These are phyloP conservation scores for Hemisphaericaspora subhashii DNA, from an alignment of 1,139 yeast species.

Conservation along the genomic window DNA sequence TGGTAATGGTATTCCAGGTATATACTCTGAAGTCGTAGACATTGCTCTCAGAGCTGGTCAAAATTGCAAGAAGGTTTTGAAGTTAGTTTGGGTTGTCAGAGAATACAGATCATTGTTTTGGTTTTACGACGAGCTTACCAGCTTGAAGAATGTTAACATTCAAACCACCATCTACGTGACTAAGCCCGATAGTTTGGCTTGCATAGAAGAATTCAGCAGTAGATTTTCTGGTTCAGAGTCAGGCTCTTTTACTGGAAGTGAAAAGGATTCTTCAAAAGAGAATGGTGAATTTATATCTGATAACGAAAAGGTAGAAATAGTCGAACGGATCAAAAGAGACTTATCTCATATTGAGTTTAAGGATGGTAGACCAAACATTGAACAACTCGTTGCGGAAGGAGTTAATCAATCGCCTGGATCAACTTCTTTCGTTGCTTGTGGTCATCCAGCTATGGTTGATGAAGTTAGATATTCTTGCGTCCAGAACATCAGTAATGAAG, in stretches of 20 bases:
- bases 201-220: conserved; percentile 6
- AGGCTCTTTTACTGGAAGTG: conserved; percentile 2
- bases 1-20: conserved; percentile 47
- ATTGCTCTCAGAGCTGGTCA: conserved; percentile 28
- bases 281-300: background rate
- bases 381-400: conserved; percentile 26
- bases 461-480: conserved; percentile 41
- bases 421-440: conserved; percentile 50
- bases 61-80: conserved; percentile 17
- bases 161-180: conserved; percentile 35
- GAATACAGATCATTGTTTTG: conserved; percentile 33
- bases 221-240: conserved; percentile 3
- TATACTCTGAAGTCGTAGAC: conserved; percentile 36
- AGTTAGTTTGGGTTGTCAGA: conserved; percentile 37
- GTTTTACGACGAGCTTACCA: conserved; percentile 34
- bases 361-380: conserved; percentile 36
- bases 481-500: conserved; percentile 22
- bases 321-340: conserved; percentile 11
- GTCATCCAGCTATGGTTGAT: conserved; percentile 56
- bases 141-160: conserved; percentile 24
- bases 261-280: conserved; percentile 1
- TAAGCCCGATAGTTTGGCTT: conserved; percentile 19
- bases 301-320: background rate
- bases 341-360: conserved; percentile 30
- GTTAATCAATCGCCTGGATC: conserved; percentile 31